Conservation (phyloP, 257 asterid genomes). For the Nicotiana undulata region DNA sequence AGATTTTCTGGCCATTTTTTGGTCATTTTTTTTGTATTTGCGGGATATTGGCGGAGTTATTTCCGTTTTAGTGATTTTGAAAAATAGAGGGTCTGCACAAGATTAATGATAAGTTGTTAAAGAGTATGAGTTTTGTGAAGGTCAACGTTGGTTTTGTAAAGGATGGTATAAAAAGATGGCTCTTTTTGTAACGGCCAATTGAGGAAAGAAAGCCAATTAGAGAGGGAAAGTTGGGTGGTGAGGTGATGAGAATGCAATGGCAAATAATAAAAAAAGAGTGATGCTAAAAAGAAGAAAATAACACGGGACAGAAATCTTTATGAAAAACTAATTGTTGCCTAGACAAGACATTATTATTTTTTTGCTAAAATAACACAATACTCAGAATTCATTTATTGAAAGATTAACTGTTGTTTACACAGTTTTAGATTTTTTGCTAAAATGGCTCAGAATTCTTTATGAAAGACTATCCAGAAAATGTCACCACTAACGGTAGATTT, state of each 20-base stretch:
- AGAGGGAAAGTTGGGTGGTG: neutral
- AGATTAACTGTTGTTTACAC: no score
- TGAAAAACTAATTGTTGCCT: neutral
- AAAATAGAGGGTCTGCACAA: slow-evolving; percentile 1
- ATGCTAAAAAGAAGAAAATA: neutral
- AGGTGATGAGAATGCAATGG: slow-evolving; percentile 20
- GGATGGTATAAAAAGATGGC: slow-evolving; percentile 2
- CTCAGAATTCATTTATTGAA: no score
- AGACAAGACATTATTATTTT: no score
- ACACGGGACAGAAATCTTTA: neutral
- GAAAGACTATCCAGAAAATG: no score
- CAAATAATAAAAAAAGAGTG: neutral
- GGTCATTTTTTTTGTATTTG: slow-evolving; percentile 8
- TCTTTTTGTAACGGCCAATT: slow-evolving; percentile 4
- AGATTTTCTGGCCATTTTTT: slow-evolving; percentile 14
- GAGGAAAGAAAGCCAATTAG: neutral
- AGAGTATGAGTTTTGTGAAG: slow-evolving; percentile 34
- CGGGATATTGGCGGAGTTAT: slow-evolving; percentile 5
- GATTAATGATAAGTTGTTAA: slow-evolving; percentile 11
- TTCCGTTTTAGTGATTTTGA: neutral
- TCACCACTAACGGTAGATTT: neutral
- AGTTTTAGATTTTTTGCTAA: no score
- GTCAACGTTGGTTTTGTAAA: neutral
- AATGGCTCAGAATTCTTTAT: no score
- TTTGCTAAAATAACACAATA: no score